These are phyloP conservation scores for Cercospora nicotianae DNA, from an alignment of 2,329 filamentous ascomycete species.

Conservation along the genomic window DNA sequence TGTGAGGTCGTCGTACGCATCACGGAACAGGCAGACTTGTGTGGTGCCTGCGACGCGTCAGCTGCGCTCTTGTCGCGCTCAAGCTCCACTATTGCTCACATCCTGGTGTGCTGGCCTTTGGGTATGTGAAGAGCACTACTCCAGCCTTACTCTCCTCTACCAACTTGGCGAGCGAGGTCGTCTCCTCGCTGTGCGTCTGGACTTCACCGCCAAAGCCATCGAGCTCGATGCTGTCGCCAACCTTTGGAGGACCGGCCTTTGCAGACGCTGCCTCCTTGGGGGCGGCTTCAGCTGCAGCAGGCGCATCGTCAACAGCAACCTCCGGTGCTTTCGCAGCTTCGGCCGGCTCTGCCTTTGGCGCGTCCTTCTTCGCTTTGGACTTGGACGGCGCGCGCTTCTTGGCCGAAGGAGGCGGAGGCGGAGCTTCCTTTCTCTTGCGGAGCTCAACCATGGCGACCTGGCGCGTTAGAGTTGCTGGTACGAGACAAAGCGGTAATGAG, in stretches of 20 bases:
- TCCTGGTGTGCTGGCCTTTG: conserved; percentile 88
- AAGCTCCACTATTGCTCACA: conserved; percentile 61
- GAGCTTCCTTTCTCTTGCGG: conserved; percentile 61
- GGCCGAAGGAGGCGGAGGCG: conserved; percentile 49
- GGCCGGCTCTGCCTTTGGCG: conserved; percentile 41
- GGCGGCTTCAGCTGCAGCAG: conserved; percentile 12
- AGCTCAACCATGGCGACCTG: conserved; percentile 55
- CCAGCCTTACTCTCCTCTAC: conserved; percentile 80
- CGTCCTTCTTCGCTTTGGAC: conserved; percentile 36
- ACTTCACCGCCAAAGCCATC: conserved; percentile 66
- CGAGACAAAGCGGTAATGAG: background rate
- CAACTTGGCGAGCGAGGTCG: conserved; percentile 76
- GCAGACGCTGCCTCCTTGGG: conserved; percentile 7
- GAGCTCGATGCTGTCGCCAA: conserved; percentile 56
- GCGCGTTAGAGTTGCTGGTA: background rate
- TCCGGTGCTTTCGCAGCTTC: conserved; percentile 31
- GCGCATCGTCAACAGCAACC: conserved; percentile 35
- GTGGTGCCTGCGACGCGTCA: conserved; percentile 67
- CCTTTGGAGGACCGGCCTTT: conserved; percentile 29
- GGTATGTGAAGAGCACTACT: conserved; percentile 92
- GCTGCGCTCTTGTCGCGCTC: background rate
- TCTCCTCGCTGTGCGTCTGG: conserved; percentile 79
- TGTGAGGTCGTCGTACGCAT: conserved; percentile 74
- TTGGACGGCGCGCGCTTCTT: conserved; percentile 44
- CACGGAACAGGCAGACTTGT: conserved; percentile 91